Base-by-base conservation (phyloP, 176 grass and related monocot species). In the Oryza punctata region DNA sequence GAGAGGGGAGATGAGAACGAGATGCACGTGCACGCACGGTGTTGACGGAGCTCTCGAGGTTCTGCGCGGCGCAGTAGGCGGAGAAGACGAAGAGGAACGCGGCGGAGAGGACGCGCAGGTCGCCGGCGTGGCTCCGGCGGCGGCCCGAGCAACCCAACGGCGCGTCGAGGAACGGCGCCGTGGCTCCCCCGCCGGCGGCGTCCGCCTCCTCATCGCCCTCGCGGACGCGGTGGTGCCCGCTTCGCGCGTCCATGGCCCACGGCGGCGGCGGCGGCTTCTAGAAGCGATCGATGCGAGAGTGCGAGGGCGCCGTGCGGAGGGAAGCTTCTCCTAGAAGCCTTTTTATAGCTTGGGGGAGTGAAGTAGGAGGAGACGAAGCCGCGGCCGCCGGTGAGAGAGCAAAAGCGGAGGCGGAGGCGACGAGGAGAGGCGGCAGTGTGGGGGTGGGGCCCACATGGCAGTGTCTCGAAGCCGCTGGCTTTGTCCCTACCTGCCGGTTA, bases 81-180 rank as follows among this genome's bases (percentile, higher is more conserved):
- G 89, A 95, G 93, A 98, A 98, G 77, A 96, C 66, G 85, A 94
- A 95, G 26, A 98, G 66, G 96, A 98, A 98, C 11, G 96, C 96
- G 0, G 82, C 75, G 46, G 87, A 93, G 77, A 98, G 93, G 63
- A 95, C 67, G 76, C 90, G 93, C 68, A 87, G 69, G 49, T 95
- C 93, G 45, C 82, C 70, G 3, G 87, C 88, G 82, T 91, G 89
- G 74, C 84, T 93, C 72, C 64, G 74, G 6, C 64, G 74, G 6
- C 35, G 40, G 7, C 73, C 21, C 2, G 6, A 6, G 8, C 4
- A 14, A 18, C 28, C 10, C 45, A 12, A 18, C 18, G 67, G 10
- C 35, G 59, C 46, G 33, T 75, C 37, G 49, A 85, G 28, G 44
- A 90, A 47, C 70, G 77, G 87, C 21, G 72, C 4, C 19, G 76